phyloP scores from a whole-genome alignment of 352 stramenopile genomes.

The Pythium rhizo-oryzae region DNA sequence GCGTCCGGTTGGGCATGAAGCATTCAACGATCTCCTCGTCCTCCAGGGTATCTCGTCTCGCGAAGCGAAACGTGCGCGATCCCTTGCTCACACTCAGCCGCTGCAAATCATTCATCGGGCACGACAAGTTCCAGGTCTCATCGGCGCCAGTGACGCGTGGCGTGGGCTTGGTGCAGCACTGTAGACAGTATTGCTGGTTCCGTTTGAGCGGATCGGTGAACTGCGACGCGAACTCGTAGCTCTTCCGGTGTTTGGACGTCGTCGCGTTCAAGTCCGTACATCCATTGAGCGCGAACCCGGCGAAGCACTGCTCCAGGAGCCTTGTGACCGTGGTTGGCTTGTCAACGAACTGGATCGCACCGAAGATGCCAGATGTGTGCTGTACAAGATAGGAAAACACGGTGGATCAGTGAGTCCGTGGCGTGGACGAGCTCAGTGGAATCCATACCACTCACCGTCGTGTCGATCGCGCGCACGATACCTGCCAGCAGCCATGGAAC shows the following conservation, averaged over 20 bases:
- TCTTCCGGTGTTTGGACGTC: constrained; percentile 40
- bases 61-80: constrained; percentile 57
- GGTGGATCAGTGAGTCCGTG: too few relatives aligned
- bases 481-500: neutral
- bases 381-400: constrained; percentile 13
- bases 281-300: constrained; percentile 61
- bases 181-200: constrained; percentile 59
- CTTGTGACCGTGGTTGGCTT: constrained; percentile 34
- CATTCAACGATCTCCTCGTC: constrained; percentile 66
- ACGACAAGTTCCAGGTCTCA: constrained; percentile 80
- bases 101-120: constrained; percentile 66
- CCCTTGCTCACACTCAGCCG: constrained; percentile 71
- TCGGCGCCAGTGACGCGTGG: constrained; percentile 44
- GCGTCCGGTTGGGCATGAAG: constrained; percentile 52
- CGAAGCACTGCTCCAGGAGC: constrained; percentile 64
- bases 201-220: constrained; percentile 50
- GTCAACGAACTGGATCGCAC: constrained; percentile 54
- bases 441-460: neutral
- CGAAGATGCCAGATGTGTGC: constrained; percentile 62
- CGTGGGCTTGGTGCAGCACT: constrained; percentile 77
- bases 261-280: constrained; percentile 58
- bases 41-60: constrained; percentile 47
- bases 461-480: neutral
- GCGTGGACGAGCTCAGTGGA: too few relatives aligned
- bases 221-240: constrained; percentile 55